Evolutionary conservation across 164 flowering plant genomes (phyloP).

Genomic region (Hamamelis virginiana): DNA sequence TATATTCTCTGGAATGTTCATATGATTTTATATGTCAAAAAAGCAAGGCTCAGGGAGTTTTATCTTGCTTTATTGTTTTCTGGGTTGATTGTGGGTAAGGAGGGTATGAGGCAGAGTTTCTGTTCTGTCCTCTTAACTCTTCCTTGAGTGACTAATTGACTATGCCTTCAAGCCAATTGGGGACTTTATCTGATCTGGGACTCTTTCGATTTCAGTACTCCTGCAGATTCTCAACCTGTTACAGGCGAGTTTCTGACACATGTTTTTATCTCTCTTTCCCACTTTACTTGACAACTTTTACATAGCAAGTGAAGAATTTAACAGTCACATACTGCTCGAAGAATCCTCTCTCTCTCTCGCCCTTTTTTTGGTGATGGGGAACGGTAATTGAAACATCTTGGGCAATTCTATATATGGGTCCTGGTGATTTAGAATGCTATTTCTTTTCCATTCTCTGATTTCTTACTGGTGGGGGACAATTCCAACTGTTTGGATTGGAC

Average conservation of each 20-base stretch:
- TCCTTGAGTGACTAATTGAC: neutral
- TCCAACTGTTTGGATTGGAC: no score
- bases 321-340: neutral
- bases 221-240: constrained; percentile 17
- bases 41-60: no score
- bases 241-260: constrained; percentile 16
- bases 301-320: neutral
- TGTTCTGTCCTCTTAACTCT: neutral
- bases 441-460: neutral
- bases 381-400: neutral
- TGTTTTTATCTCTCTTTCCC: neutral
- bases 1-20: neutral
- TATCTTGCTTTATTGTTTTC: neutral
- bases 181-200: constrained; percentile 26
- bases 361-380: neutral
- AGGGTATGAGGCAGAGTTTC: neutral
- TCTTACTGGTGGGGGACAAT: neutral
- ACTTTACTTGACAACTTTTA: neutral
- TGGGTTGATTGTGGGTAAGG: neutral
- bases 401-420: neutral
- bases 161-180: constrained; percentile 20
- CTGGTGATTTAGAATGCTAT: no score
- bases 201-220: constrained; percentile 16
- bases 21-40: neutral
- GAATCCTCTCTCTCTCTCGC: neutral